Base-by-base conservation (phyloP, 2,329 filamentous ascomycete species). In the Neurospora sp. region DNA sequence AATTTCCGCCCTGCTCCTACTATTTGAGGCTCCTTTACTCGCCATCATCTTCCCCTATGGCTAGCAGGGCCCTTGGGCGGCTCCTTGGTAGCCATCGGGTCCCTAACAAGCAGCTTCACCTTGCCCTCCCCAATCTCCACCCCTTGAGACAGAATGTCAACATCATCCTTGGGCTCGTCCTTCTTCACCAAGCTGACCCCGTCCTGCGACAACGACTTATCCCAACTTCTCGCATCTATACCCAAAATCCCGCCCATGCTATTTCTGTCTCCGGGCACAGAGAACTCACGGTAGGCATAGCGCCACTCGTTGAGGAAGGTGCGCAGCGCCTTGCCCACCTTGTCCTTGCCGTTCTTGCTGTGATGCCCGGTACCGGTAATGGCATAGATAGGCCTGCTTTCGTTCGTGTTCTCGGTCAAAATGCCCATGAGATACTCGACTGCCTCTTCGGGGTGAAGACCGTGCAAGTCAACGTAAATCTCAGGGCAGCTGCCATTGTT, bases 321-420 rank as follows among this genome's bases (percentile, higher is more conserved):
- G 69, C 96, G 90, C 72, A 98, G 90, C 1, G 94, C 93, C 81
- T 97, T 97, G 77, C 95, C 95, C 41, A 99, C 92, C 82, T 99
- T 99, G 81, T 99, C 96, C 80, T 98, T 98, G 76, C 96, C 95
- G 78, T 97, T 97, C 84, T 98, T 98, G 79, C 92, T 97, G 81
- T 99, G 96, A 77, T 98, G 94, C 3, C 95, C 96, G 0, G 95
- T 98, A 65, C 96, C 96, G 1, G 94, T 97, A 78, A 99, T 98
- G 74, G 94, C 94, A 78, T 98, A 99, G 57, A 99, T 87, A 2
- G 95, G 92, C 28, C 89, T 87, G 41, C 85, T 86, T 74, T 91
- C 89, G 74, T 88, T 85, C 74, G 85, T 87, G 77, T 97, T 96
- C 77, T 96, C 92, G 72, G 94, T 84, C 28, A 99, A 88, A 46